phyloP scores from a whole-genome alignment of 441 rosid species.

The Adansonia rubrostipa region DNA sequence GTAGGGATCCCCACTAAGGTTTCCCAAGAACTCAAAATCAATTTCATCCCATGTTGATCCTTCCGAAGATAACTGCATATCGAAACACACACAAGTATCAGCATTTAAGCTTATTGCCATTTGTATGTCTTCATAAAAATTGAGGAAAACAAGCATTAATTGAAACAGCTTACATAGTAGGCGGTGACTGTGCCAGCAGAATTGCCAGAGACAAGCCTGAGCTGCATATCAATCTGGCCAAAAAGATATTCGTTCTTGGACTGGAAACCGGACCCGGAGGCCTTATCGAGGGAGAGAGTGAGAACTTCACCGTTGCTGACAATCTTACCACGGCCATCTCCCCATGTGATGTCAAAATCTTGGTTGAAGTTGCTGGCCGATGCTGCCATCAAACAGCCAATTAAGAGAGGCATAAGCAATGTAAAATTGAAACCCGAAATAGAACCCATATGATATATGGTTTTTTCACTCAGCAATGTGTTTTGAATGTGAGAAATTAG shows the following conservation, averaged over 20 bases:
- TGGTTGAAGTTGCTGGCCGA: neutral
- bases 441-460: too few species aligned
- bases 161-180: neutral
- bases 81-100: neutral
- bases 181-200: conserved; percentile 15
- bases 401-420: neutral
- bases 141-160: neutral
- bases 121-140: neutral
- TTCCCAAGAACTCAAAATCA: conserved; percentile 19
- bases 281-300: conserved; percentile 52
- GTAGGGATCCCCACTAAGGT: conserved; percentile 30
- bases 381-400: neutral
- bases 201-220: conserved; percentile 57
- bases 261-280: conserved; percentile 38
- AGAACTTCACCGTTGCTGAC: conserved; percentile 50
- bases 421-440: neutral
- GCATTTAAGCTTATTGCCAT: too few species aligned
- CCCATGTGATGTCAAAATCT: neutral
- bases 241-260: conserved; percentile 45
- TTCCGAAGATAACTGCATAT: conserved; percentile 36
- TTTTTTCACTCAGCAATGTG: neutral
- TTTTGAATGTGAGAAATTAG: neutral
- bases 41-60: conserved; percentile 28
- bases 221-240: conserved; percentile 57
- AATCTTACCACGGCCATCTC: neutral